phyloP scores from a whole-genome alignment of 192 early-diverging fungal species.

The Backusella parvicylindrica region DNA sequence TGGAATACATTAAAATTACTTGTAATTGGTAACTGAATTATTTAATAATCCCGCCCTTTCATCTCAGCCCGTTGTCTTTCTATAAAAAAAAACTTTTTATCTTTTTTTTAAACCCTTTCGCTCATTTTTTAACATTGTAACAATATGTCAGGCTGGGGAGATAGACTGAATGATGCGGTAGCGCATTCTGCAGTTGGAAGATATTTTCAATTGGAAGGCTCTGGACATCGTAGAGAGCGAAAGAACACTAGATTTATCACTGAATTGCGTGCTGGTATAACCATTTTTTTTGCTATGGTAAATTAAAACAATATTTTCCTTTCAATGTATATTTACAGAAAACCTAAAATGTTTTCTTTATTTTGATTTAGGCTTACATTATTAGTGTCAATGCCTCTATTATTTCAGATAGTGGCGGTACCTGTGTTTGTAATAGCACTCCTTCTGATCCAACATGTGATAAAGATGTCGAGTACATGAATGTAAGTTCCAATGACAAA shows the following conservation, averaged over 20 bases:
- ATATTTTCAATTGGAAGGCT: conserved; percentile 61
- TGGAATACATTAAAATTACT: background rate
- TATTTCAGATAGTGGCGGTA: conserved; percentile 65
- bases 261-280: conserved; percentile 60
- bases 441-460: conserved; percentile 51
- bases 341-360: background rate
- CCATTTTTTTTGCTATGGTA: conserved; percentile 43
- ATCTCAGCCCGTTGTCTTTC: background rate
- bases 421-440: conserved; percentile 61
- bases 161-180: conserved; percentile 49
- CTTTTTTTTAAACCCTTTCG: background rate
- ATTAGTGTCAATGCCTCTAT: conserved; percentile 66
- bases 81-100: background rate
- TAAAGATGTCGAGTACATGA: conserved; percentile 53
- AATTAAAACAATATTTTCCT: conserved; percentile 25
- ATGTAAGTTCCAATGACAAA: background rate
- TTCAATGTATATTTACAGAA: background rate
- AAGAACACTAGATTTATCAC: conserved; percentile 57
- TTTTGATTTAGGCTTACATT: conserved; percentile 27
- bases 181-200: conserved; percentile 55
- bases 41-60: background rate
- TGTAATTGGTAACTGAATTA: background rate
- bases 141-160: conserved; percentile 39
- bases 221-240: conserved; percentile 52
- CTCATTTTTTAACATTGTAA: background rate